Base-by-base conservation (phyloP, 176 grass and related monocot genomes). In the Tillandsia fasciculata region DNA sequence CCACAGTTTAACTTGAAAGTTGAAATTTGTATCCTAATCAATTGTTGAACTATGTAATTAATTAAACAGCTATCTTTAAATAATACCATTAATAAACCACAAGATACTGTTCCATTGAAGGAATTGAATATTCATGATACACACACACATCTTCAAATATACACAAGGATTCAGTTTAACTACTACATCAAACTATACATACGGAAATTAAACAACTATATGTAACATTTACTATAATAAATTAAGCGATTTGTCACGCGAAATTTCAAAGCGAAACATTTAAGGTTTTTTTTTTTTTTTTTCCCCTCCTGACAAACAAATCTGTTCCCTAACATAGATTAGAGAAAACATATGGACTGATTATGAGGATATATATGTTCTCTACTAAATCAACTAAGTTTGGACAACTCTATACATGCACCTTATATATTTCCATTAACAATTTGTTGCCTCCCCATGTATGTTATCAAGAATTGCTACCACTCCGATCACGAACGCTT, bases 381-480 rank as follows among this genome's bases (percentile, higher is more conserved):
- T 10, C 13, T 22, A 68, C 52, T 76, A 42, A 53, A 77, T 64
- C 48, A 77, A 69, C 11, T 53, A 59, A 66, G 50, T 76, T 11
- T 49, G 67, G 17, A 76, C 74, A 66, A 1, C 18, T 50, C 9
- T 28, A 18, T 71, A 70, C 0, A 48, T 64, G 49, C 6, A 82
- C 64, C 76, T 12, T 20, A 42, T 56, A 65, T 22, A 68, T 49
- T 28, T 12, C 70, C 50, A 54, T 77, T 47, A 96, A 76, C 93
- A 92, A 68, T 77, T 92, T 53, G 93, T 97, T 22, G 89, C 84
- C 64, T 97, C 93, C 51, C 89, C 89, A 65, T 97, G 61, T 3
- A 90, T 92, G 63, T 92, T 92, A 77, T 97, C 93, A 61, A 97
- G 86, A n/a, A 97, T 89, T 47, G 83, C 93, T 64, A 97, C 59